Evolutionary conservation across 345 rosid genomes (phyloP).

Genomic region (Litchi chinensis): DNA sequence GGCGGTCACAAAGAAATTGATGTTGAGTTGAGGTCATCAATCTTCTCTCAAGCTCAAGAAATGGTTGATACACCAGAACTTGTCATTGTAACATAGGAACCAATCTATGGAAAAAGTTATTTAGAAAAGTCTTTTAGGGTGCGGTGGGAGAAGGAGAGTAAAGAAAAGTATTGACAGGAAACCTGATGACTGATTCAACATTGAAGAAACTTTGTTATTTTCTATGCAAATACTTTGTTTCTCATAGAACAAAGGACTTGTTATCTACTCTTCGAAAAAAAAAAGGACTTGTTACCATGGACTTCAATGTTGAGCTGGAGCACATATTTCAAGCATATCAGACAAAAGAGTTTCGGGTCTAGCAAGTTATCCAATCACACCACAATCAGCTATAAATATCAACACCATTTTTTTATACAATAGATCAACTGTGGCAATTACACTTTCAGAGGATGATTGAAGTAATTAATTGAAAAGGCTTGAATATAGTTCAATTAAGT

Average conservation of each 20-base stretch:
- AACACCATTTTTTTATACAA: too few relatives aligned
- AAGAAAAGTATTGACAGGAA: background rate
- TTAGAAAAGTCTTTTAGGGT: background rate
- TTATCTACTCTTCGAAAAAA: too few relatives aligned
- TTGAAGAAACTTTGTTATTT: background rate
- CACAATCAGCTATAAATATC: background rate
- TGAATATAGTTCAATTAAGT: too few relatives aligned
- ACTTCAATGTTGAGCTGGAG: background rate
- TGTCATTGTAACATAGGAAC: background rate
- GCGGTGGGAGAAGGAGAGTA: background rate
- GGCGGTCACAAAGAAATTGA: background rate
- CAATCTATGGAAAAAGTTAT: background rate
- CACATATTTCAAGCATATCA: background rate
- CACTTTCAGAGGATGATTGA: too few relatives aligned
- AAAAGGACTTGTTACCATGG: background rate
- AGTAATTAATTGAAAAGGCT: too few relatives aligned
- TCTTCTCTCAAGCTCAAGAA: background rate
- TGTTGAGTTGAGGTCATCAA: background rate
- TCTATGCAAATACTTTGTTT: background rate
- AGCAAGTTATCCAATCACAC: background rate
- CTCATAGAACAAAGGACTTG: background rate
- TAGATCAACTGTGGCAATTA: too few relatives aligned
- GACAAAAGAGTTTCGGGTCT: background rate
- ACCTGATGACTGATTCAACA: background rate
- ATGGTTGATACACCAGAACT: background rate